phyloP scores from a whole-genome alignment of 495 filamentous ascomycete genomes.

The Aspergillus biplanus region DNA sequence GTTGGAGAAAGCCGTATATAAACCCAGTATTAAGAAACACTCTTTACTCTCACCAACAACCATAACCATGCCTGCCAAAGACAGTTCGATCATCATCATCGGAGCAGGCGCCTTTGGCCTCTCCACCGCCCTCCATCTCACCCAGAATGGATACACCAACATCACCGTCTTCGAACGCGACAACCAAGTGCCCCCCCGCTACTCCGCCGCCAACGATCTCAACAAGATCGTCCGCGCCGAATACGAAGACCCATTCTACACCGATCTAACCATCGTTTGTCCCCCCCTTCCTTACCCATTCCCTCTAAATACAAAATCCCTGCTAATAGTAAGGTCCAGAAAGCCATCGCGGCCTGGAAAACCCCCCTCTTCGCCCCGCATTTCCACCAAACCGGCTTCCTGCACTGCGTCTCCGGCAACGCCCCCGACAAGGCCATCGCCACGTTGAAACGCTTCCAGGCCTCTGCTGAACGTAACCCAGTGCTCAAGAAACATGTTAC shows the following conservation, averaged over 20 bases:
- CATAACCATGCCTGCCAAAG: conserved; percentile 18
- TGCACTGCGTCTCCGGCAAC: conserved; percentile 50
- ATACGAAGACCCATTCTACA: conserved; percentile 60
- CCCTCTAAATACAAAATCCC: too few relatives aligned
- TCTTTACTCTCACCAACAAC: not conserved
- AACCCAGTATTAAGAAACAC: too few relatives aligned
- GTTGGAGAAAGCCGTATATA: not conserved
- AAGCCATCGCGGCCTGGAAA: conserved; percentile 56
- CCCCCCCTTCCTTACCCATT: too few relatives aligned
- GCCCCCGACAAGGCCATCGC: conserved; percentile 51
- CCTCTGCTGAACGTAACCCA: conserved; percentile 42
- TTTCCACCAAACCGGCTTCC: conserved; percentile 58
- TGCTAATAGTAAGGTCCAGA: too few relatives aligned
- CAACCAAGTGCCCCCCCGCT: conserved; percentile 40
- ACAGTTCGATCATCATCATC: conserved; percentile 38
- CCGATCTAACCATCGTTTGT: conserved; percentile 47
- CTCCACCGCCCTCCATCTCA: conserved; percentile 53
- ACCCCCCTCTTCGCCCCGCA: conserved; percentile 54
- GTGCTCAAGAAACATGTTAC: conserved; percentile 40
- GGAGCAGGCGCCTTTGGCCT: conserved; percentile 55
- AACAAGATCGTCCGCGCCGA: conserved; percentile 62
- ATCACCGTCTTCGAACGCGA: conserved; percentile 51
- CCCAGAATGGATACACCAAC: conserved; percentile 43
- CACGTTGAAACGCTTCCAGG: conserved; percentile 49
- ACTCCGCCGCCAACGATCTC: conserved; percentile 54